Evolutionary conservation across 2,329 filamentous ascomycete genomes (phyloP).

Genomic region (Penicillium crustosum): DNA sequence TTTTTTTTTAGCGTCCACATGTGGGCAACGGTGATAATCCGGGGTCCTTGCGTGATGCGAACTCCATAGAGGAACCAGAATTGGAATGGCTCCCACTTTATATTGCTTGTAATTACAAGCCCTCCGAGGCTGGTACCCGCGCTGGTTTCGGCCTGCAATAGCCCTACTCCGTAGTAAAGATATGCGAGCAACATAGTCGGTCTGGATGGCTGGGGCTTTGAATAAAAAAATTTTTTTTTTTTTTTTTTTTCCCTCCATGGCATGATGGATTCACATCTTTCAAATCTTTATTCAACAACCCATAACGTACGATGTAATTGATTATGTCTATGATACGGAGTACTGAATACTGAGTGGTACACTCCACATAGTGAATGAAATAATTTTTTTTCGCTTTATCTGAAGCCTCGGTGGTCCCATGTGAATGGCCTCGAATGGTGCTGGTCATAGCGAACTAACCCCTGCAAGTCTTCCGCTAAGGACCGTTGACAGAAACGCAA

Average conservation of each 20-base stretch:
- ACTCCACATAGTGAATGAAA: neutral
- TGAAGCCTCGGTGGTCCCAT: slow-evolving; percentile 14
- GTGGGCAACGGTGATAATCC: neutral
- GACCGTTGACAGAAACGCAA: slow-evolving; percentile 6
- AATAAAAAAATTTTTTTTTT: neutral
- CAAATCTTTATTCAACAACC: neutral
- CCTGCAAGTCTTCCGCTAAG: slow-evolving; percentile 6
- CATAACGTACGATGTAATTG: neutral
- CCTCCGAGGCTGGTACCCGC: neutral
- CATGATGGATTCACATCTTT: neutral
- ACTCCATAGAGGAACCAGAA: neutral
- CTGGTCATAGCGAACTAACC: neutral
- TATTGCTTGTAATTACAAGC: neutral
- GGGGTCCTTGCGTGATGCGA: neutral
- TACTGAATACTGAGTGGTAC: neutral
- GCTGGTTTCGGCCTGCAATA: slow-evolving; percentile 1
- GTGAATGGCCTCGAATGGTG: slow-evolving; percentile 5
- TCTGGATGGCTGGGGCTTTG: neutral
- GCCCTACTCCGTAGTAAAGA: neutral
- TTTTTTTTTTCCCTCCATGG: neutral
- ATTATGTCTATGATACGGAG: too few species aligned
- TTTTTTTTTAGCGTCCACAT: neutral
- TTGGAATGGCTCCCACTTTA: neutral
- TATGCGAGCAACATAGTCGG: neutral
- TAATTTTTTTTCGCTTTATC: neutral